Evolutionary conservation across 2,329 filamentous ascomycete species (phyloP).

Genomic region (Botrytis cinerea): DNA sequence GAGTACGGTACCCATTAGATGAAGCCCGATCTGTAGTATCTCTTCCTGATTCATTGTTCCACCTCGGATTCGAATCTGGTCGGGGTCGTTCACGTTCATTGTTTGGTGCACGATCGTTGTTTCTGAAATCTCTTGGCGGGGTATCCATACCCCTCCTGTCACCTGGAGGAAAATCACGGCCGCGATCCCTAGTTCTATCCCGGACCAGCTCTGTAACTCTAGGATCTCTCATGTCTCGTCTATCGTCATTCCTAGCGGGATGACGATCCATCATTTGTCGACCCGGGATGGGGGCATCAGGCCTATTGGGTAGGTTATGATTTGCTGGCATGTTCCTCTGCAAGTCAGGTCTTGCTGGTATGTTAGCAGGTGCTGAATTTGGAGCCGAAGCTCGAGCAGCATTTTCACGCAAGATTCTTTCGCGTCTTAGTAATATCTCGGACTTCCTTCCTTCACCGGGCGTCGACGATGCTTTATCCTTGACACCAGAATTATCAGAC

Average conservation of each 20-base stretch:
- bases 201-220: conserved; percentile 33
- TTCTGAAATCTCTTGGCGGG: conserved; percentile 36
- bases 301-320: conserved; percentile 39
- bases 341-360: conserved; percentile 35
- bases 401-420: conserved; percentile 37
- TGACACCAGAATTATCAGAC: conserved; percentile 25
- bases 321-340: conserved; percentile 29
- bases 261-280: conserved; percentile 39
- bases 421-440: conserved; percentile 37
- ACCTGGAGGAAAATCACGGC: conserved; percentile 36
- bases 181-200: conserved; percentile 38
- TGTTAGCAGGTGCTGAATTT: conserved; percentile 27
- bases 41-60: conserved; percentile 37
- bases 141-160: conserved; percentile 38
- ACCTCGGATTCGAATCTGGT: conserved; percentile 38
- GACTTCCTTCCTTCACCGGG: conserved; percentile 34
- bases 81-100: conserved; percentile 37
- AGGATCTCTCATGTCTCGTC: conserved; percentile 38
- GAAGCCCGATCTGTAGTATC: conserved; percentile 36
- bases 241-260: conserved; percentile 36
- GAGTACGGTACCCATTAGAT: conserved; percentile 30
- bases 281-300: conserved; percentile 40
- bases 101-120: conserved; percentile 33
- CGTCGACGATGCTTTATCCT: conserved; percentile 31
- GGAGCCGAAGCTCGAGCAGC: conserved; percentile 34